A percentile compares a stretch with the other conserved stretches of the same genome.
phyloP scores from a whole-genome alignment of 805 yeast species.

The Candida incommunis region DNA sequence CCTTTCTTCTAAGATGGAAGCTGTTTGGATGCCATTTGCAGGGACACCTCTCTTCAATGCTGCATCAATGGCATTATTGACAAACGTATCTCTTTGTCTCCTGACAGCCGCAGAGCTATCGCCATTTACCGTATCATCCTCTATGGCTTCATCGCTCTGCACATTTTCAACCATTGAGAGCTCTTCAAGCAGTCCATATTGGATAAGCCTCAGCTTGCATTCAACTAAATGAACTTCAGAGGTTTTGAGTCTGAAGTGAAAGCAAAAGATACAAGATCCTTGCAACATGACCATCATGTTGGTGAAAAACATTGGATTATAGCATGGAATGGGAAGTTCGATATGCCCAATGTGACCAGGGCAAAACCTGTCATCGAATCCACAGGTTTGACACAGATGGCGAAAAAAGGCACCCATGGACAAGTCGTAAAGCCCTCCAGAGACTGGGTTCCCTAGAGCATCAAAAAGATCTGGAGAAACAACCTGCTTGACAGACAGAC shows the following conservation, averaged over 20 bases:
- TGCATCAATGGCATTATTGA: constrained; percentile 49
- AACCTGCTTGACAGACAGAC: constrained; percentile 86
- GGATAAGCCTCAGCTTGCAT: constrained; percentile 69
- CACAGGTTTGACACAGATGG: constrained; percentile 89
- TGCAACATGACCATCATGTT: constrained; percentile 79
- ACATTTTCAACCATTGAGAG: constrained; percentile 59
- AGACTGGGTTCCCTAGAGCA: constrained; percentile 87
- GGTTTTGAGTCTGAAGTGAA: constrained; percentile 57
- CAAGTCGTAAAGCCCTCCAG: constrained; percentile 87
- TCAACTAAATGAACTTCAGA: constrained; percentile 61
- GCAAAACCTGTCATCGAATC: constrained; percentile 83
- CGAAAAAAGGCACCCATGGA: constrained; percentile 89
- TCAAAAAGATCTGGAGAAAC: constrained; percentile 94
- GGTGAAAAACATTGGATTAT: constrained; percentile 86
- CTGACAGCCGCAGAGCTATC: not conserved
- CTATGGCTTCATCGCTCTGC: constrained; percentile 33
- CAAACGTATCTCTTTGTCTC: constrained; percentile 55
- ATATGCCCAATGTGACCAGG: constrained; percentile 99
- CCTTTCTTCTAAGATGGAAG: constrained; percentile 79
- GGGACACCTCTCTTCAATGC: constrained; percentile 69
- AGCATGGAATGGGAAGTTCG: constrained; percentile 89
- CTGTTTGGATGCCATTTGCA: constrained; percentile 58
- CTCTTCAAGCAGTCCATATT: constrained; percentile 78
- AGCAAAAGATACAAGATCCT: constrained; percentile 81
- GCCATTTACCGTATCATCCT: constrained; percentile 25